Evolutionary conservation across 208 protist genomes (phyloP).

Genomic region (Leishmania braziliensis): DNA sequence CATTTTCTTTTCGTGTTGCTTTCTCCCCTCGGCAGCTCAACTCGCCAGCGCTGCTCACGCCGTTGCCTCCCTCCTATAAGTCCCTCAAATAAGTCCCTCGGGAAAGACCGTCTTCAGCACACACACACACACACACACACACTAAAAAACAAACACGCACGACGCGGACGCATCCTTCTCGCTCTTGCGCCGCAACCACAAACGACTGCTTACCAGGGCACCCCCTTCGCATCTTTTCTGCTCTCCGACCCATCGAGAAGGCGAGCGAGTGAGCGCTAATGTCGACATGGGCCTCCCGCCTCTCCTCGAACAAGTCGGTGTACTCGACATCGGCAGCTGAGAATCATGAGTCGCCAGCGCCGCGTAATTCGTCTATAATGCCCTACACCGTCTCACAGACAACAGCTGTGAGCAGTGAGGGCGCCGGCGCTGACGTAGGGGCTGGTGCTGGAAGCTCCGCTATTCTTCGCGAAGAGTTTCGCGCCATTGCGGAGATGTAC

Average conservation of each 20-base stretch:
- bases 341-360: neutral
- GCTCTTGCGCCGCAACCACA: neutral
- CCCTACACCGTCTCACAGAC: neutral
- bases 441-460: neutral
- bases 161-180: neutral
- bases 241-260: neutral
- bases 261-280: neutral
- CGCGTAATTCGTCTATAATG: neutral
- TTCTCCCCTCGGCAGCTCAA: neutral
- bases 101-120: neutral
- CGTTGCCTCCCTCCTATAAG: neutral
- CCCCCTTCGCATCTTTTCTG: neutral
- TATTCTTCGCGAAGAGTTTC: constrained; percentile 32
- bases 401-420: neutral
- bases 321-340: neutral
- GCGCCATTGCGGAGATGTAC: constrained; percentile 28
- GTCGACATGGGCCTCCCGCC: constrained; percentile 45
- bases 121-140: neutral
- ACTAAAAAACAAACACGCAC: neutral
- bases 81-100: neutral
- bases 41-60: neutral
- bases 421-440: neutral
- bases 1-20: neutral
- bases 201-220: neutral
- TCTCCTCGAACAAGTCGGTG: constrained; percentile 25